phyloP scores from a whole-genome alignment of 2,329 filamentous ascomycete species.

The Venturia nashicola region DNA sequence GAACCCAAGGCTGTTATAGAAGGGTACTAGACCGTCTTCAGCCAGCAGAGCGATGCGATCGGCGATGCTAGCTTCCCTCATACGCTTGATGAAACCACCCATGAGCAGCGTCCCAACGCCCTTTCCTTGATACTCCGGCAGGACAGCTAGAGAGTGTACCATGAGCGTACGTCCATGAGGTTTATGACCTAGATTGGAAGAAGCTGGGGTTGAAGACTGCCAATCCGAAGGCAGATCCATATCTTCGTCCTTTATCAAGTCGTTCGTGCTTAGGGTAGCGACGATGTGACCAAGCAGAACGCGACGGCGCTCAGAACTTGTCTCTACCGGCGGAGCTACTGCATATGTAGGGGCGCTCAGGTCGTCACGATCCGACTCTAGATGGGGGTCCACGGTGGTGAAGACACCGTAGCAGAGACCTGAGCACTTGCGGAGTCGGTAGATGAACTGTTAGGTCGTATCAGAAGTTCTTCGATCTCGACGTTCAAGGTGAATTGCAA shows the following conservation, averaged over 20 bases:
- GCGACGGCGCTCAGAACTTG: slow-evolving; percentile 41
- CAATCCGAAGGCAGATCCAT: slow-evolving; percentile 65
- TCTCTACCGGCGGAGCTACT: slow-evolving; percentile 11
- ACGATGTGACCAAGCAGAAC: slow-evolving; percentile 69
- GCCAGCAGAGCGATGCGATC: slow-evolving; percentile 67
- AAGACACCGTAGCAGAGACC: slow-evolving; percentile 74
- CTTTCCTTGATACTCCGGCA: slow-evolving; percentile 33
- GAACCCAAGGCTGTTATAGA: slow-evolving; percentile 70
- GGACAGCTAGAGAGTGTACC: slow-evolving; percentile 70
- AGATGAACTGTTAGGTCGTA: slow-evolving; percentile 47
- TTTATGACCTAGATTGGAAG: slow-evolving; percentile 2
- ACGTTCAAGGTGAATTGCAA: not conserved
- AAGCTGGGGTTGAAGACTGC: slow-evolving; percentile 16
- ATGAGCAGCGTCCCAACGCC: slow-evolving; percentile 1
- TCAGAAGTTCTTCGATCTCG: not conserved
- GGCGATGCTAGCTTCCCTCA: slow-evolving; percentile 43
- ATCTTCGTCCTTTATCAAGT: slow-evolving; percentile 57
- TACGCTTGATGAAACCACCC: not conserved
- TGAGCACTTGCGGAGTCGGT: slow-evolving; percentile 62
- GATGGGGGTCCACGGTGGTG: slow-evolving; percentile 40
- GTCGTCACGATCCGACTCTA: slow-evolving; percentile 28
- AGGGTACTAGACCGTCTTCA: slow-evolving; percentile 59
- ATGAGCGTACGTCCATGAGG: slow-evolving; percentile 57
- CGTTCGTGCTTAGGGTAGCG: slow-evolving; percentile 54
- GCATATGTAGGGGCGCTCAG: slow-evolving; percentile 35